Base-by-base conservation (phyloP, 164 flowering plant genomes). In the Stephania japonica region DNA sequence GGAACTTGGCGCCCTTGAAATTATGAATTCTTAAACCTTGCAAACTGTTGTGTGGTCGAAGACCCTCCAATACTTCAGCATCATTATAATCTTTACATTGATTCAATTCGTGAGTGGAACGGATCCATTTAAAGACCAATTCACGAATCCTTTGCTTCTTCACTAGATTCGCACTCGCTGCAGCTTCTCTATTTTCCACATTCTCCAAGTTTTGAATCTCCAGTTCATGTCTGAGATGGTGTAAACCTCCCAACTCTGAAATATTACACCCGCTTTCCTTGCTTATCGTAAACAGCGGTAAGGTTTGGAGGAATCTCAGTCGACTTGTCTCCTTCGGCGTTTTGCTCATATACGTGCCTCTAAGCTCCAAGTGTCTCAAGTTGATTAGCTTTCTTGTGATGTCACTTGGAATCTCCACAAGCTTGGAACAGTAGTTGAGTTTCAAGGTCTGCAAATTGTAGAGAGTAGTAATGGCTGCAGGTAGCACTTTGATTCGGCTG, bases 361-460 rank as follows among this genome's bases (percentile, higher is more conserved):
- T 24, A 1, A 74, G 42, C 0, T 26, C 53, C 6, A 75, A 1
- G 25, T 66, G 70, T n/a, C 65, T 67, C 7, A 75, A 65, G 56
- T 19, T 75, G 16, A 24, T 56, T 42, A 78, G 11, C 0, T 67
- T 74, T n/a, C 62, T 25, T 13, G 75, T 71, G 27, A 44, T 44
- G 16, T 47, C 53, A 47, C 65, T 53, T 2, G 81, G 81, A 25
- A 78, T 42, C 41, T 23, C 16, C 24, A 5, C 9, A 23, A 78
- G 70, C 1, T 23, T 3, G 1, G 16, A 0, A 53, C 75, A 75
- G 1, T 3, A 14, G 0, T 0, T 8, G 3, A 78, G 67, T 21
- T 18, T 32, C 66, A 78, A 47, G 3, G 70, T 64, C 50, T 78
- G 72, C 61, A 79, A 70, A 56, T 75, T 69, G 2, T 21, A 14